Evolutionary conservation across 164 flowering plant genomes (phyloP), one percentile per base, ranked within the genome.

Genomic region (Santalum album): DNA sequence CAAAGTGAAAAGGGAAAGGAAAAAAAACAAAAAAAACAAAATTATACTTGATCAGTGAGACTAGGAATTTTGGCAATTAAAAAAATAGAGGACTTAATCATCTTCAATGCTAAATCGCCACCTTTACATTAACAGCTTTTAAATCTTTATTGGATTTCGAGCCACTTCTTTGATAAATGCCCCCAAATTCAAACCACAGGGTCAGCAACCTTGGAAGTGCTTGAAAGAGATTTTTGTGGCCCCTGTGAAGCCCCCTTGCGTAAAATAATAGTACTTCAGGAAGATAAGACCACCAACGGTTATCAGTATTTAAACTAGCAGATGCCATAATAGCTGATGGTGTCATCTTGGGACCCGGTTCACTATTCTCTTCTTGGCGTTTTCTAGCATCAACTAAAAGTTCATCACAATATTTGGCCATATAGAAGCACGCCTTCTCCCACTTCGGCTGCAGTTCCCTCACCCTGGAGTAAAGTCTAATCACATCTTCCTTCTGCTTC

Each of bases 161-260:
- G 46, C 76, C 76, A 65, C 66, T 75, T 71, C 70, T 70, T 18
- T 77, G 81, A 72, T 81, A 94, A 27, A 86, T 46, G 64, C 81
- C 82, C 18, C 99, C 99, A 67, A 90, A 94, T 25, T 94, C 99
- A 81, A 94, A 94, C 99, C 99, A 94, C 32, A 94, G 67, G 57
- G 99, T 94, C 66, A 94, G 72, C 74, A 94, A 72, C 73, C 99
- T 85, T 54, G 99, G 99, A 70, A 94, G 86, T 49, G 99, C 99
- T 69, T 86, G 97, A 69, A 82, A 94, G 51, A 94, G 95, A 77
- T 85, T 75, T 65, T 69, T 85, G 60, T 94, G 95, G 47, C 99
- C 99, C 66, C 90, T 79, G 49, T 87, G 96, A 61, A 94, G 95
- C 39, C 97, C 99, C 61, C 83, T 94, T 16, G 99, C 97, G 71